A percentile compares a stretch with the other conserved stretches of the same genome.
phyloP scores from a whole-genome alignment of 129 eudicot species.

The sunflower (Helianthus annuus) region DNA sequence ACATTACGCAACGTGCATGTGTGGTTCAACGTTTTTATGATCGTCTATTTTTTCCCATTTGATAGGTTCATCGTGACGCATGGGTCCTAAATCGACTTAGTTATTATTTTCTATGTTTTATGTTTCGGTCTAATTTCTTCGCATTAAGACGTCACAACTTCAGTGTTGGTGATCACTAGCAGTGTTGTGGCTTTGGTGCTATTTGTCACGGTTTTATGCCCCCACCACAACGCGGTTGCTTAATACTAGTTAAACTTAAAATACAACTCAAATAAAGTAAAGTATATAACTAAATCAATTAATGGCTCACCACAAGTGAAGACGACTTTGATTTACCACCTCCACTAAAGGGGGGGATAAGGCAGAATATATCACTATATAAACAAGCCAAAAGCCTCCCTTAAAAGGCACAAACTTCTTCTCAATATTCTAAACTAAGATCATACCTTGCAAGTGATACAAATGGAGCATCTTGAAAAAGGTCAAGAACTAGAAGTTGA shows the following conservation, averaged over 20 bases:
- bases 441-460: constrained; percentile 20
- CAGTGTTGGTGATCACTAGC: too few relatives aligned
- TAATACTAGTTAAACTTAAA: background rate
- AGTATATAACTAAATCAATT: background rate
- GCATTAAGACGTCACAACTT: too few relatives aligned
- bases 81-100: too few relatives aligned
- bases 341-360: constrained; percentile 30
- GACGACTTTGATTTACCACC: constrained; percentile 22
- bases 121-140: too few relatives aligned
- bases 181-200: too few relatives aligned
- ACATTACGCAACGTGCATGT: too few relatives aligned
- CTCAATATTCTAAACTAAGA: constrained; percentile 11
- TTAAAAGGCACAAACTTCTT: constrained; percentile 30
- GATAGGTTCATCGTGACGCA: too few relatives aligned
- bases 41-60: too few relatives aligned
- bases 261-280: background rate
- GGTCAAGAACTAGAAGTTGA: constrained; percentile 40
- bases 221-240: too few relatives aligned
- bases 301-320: constrained; percentile 4
- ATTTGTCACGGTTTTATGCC: too few relatives aligned
- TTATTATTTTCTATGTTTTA: too few relatives aligned
- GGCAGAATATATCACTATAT: constrained; percentile 49
- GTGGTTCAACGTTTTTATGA: too few relatives aligned
- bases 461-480: constrained; percentile 53
- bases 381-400: constrained; percentile 45